Evolutionary conservation across 2,329 filamentous ascomycete species (phyloP).

Genomic region (Calonectria pauciramosa): DNA sequence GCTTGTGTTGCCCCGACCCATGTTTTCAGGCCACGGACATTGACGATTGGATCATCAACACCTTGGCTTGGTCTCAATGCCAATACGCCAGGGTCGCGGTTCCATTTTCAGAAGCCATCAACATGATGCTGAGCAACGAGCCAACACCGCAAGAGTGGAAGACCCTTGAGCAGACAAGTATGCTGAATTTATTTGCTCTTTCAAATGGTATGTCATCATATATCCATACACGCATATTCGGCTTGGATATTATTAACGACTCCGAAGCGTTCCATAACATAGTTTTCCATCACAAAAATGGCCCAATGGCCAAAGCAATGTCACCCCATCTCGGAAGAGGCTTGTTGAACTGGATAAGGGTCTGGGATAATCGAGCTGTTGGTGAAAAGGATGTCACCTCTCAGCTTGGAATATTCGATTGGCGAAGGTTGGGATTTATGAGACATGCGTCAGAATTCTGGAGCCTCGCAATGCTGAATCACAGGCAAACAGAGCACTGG

Average conservation of each 20-base stretch:
- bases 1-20: slow-evolving; percentile 13
- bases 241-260: background rate
- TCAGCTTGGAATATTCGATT: background rate
- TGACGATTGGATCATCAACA: background rate
- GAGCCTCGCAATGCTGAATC: slow-evolving; percentile 4
- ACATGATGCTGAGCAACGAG: background rate
- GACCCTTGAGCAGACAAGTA: slow-evolving; percentile 18
- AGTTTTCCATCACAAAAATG: slow-evolving; percentile 25
- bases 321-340: background rate
- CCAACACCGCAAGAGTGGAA: background rate
- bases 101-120: slow-evolving; percentile 6
- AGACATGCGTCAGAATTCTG: slow-evolving; percentile 14
- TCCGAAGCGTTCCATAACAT: slow-evolving; percentile 31
- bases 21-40: slow-evolving; percentile 18
- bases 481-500: background rate
- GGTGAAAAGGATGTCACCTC: background rate
- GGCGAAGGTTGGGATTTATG: slow-evolving; percentile 6
- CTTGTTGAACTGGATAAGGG: slow-evolving; percentile 21
- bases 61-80: background rate
- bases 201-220: slow-evolving; percentile 18
- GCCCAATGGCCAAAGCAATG: background rate
- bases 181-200: slow-evolving; percentile 27
- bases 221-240: background rate
- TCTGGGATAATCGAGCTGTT: slow-evolving; percentile 16
- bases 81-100: background rate